Evolutionary conservation across 2,329 filamentous ascomycete genomes (phyloP).

Genomic region (Myriosclerotinia scirpicola): DNA sequence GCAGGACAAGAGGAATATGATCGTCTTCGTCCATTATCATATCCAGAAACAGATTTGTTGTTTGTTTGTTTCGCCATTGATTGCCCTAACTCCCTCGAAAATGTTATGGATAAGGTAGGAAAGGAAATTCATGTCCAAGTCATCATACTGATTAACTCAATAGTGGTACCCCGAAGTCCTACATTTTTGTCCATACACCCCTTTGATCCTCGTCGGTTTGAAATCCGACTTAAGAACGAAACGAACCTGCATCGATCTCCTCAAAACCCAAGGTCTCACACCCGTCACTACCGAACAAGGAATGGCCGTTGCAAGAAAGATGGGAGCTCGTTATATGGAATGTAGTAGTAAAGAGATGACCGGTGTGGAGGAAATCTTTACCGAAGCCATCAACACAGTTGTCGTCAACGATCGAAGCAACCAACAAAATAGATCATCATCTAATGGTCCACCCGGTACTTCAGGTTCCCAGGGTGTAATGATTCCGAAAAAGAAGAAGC

Average conservation of each 20-base stretch:
- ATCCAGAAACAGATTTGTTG: slow-evolving; percentile 95
- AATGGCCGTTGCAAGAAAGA: slow-evolving; percentile 81
- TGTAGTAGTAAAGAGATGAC: slow-evolving; percentile 98
- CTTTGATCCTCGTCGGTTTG: slow-evolving; percentile 90
- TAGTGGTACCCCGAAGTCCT: slow-evolving; percentile 99
- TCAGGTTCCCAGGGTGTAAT: slow-evolving; percentile 41
- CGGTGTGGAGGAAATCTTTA: slow-evolving; percentile 95
- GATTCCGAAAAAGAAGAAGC: slow-evolving; percentile 73
- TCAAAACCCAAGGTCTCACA: slow-evolving; percentile 95
- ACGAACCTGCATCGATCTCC: slow-evolving; percentile 95
- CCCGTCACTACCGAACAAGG: slow-evolving; percentile 93
- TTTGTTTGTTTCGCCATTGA: slow-evolving; percentile 99
- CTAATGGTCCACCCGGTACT: slow-evolving; percentile 27
- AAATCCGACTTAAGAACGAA: slow-evolving; percentile 97
- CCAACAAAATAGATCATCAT: slow-evolving; percentile 31
- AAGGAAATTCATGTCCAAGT: neutral
- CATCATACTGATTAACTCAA: slow-evolving; percentile 18
- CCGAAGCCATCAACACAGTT: slow-evolving; percentile 84
- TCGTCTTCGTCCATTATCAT: slow-evolving; percentile 89
- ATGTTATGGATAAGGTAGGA: slow-evolving; percentile 94
- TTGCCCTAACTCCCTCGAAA: slow-evolving; percentile 96
- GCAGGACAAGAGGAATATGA: slow-evolving; percentile 99
- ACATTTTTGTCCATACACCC: slow-evolving; percentile 97
- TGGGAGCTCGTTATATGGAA: slow-evolving; percentile 95
- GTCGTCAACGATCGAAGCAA: slow-evolving; percentile 76